Evolutionary conservation across 257 asterid genomes (phyloP).

Genomic region (Solanum neorickii): DNA sequence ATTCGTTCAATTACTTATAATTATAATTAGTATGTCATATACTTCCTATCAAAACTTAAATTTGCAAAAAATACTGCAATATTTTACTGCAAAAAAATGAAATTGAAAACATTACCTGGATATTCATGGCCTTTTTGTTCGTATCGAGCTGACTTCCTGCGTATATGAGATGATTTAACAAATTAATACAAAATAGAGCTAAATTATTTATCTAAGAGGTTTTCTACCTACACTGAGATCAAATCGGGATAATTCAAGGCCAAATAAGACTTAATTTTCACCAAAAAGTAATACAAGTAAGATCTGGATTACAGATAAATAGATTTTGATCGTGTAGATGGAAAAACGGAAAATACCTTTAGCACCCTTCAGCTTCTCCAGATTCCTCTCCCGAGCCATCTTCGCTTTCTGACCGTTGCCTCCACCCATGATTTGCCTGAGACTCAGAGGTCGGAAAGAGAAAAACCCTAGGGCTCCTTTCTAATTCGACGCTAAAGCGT

Average conservation of each 20-base stretch:
- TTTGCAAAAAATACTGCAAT: background rate
- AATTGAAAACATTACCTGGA: conserved; percentile 34
- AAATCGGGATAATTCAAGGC: background rate
- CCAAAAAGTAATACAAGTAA: background rate
- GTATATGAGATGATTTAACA: background rate
- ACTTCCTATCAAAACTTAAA: background rate
- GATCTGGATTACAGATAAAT: background rate
- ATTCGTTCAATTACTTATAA: background rate
- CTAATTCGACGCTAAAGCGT: background rate
- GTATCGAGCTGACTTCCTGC: conserved; percentile 89
- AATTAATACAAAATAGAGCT: background rate
- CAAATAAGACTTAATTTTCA: background rate
- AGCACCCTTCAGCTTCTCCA: conserved; percentile 47
- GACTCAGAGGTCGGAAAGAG: background rate
- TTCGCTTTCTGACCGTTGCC: conserved; percentile 78
- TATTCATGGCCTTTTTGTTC: conserved; percentile 76
- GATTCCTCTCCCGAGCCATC: conserved; percentile 80
- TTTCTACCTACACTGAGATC: background rate
- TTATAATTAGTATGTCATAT: background rate
- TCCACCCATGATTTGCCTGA: conserved; percentile 48
- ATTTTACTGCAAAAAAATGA: background rate
- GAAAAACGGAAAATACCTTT: background rate
- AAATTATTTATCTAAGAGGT: background rate
- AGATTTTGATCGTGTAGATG: background rate
- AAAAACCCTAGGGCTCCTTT: background rate